Percentiles rank a stretch among this genome's conserved stretches.
phyloP scores from a whole-genome alignment of 495 filamentous ascomycete species.

The Bryoglossum gracile region DNA sequence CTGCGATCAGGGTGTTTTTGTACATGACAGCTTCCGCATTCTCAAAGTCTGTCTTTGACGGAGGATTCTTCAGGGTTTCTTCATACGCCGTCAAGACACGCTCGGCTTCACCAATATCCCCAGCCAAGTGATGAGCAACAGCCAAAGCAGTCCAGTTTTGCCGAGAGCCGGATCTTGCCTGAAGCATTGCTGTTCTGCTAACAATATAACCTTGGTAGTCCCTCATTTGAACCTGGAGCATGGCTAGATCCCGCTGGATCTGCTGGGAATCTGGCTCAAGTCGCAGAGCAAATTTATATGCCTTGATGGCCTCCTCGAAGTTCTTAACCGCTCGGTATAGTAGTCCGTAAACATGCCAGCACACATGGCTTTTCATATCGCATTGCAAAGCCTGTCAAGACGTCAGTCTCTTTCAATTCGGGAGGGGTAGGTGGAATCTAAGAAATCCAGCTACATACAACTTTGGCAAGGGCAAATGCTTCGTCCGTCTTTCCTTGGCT shows the following conservation, averaged over 20 bases:
- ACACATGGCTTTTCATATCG: conserved; percentile 98
- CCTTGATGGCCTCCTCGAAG: conserved; percentile 97
- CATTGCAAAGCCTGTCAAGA: conserved; percentile 84
- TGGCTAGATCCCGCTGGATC: conserved; percentile 88
- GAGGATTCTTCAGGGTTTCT: conserved; percentile 73
- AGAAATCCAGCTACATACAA: no score
- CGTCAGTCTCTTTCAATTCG: no score
- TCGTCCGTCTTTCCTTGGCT: conserved; percentile 83
- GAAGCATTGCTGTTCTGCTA: conserved; percentile 76
- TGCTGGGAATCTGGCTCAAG: conserved; percentile 89
- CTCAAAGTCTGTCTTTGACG: conserved; percentile 71
- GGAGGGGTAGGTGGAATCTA: no score
- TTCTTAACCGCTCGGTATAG: conserved; percentile 90
- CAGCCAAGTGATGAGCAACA: conserved; percentile 82
- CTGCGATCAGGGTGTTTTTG: conserved; percentile 91
- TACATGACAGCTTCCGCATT: conserved; percentile 95
- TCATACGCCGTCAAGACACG: conserved; percentile 87
- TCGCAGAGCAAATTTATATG: conserved; percentile 88
- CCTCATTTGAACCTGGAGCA: conserved; percentile 93
- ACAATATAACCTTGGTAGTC: conserved; percentile 92
- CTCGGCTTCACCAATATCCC: conserved; percentile 79
- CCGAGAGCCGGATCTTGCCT: conserved; percentile 66
- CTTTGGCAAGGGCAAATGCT: conserved; percentile 86
- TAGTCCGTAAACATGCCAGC: conserved; percentile 99
- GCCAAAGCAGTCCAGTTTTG: conserved; percentile 96